These are phyloP conservation scores for Hymenoscyphus infarciens DNA, from an alignment of 2,329 filamentous ascomycete species.

Conservation along the genomic window DNA sequence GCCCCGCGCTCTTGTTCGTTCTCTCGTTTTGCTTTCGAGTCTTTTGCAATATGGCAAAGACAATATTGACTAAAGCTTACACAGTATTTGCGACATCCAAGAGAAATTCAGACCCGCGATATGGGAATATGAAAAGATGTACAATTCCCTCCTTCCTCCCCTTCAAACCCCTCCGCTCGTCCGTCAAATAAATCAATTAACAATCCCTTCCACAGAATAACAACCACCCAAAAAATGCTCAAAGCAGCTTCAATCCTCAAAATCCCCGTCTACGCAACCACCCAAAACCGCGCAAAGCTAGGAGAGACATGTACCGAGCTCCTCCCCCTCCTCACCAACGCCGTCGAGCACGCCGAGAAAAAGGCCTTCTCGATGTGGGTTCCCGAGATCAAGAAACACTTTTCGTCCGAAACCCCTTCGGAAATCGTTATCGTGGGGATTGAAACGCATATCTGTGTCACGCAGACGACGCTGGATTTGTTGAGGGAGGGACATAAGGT, in stretches of 20 bases:
- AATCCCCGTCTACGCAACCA: constrained; percentile 81
- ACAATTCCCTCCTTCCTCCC: constrained; percentile 29
- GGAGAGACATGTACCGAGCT: constrained; percentile 78
- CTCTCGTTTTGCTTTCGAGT: background rate
- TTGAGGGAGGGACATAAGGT: constrained; percentile 72
- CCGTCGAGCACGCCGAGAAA: constrained; percentile 70
- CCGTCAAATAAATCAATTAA: background rate
- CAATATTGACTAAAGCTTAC: background rate
- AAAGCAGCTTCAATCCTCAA: constrained; percentile 59
- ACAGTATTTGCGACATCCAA: constrained; percentile 88
- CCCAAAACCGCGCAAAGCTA: constrained; percentile 75
- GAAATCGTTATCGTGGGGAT: constrained; percentile 83
- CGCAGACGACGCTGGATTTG: constrained; percentile 85
- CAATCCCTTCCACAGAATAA: constrained; percentile 46
- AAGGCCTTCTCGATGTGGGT: constrained; percentile 86
- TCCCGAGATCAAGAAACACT: constrained; percentile 55
- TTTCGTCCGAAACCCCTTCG: constrained; percentile 38
- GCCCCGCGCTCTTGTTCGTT: constrained; percentile 28
- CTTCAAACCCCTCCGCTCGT: constrained; percentile 1
- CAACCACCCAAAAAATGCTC: constrained; percentile 66
- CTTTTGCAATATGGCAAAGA: background rate
- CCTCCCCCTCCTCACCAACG: constrained; percentile 42
- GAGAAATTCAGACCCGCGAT: constrained; percentile 87
- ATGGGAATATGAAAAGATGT: constrained; percentile 81
- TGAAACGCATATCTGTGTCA: constrained; percentile 90